Evolutionary conservation across 2,329 filamentous ascomycete species (phyloP).

Genomic region (Botrytis squamosa): DNA sequence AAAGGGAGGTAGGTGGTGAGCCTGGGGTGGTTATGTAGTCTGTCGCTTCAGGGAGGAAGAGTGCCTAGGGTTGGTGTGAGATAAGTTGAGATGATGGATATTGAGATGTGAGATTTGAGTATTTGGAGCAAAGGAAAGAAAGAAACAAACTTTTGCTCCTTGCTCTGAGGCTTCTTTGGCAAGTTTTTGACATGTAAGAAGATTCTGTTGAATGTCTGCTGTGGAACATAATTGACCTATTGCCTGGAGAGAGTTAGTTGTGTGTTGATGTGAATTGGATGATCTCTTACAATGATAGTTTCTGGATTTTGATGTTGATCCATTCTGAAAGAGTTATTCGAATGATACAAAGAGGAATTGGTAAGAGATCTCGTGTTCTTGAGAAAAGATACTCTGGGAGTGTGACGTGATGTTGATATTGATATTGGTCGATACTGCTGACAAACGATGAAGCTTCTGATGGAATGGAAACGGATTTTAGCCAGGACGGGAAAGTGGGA

Average conservation of each 20-base stretch:
- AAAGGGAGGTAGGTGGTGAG: constrained; percentile 64
- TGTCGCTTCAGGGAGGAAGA: constrained; percentile 85
- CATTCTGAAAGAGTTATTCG: background rate
- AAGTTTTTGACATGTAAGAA: constrained; percentile 72
- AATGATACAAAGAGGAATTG: background rate
- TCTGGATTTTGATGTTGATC: background rate
- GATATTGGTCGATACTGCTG: constrained; percentile 19
- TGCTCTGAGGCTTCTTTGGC: constrained; percentile 70
- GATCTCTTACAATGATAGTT: constrained; percentile 17
- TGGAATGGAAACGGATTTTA: constrained; percentile 31
- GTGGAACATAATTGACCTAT: constrained; percentile 90
- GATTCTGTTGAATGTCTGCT: constrained; percentile 70
- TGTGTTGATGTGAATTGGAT: background rate
- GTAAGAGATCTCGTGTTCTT: background rate
- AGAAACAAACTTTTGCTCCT: constrained; percentile 67
- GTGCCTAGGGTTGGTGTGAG: constrained; percentile 49
- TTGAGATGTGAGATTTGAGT: constrained; percentile 14
- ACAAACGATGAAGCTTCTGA: constrained; percentile 1
- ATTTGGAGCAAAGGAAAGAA: background rate
- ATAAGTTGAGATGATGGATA: background rate
- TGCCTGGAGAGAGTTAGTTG: constrained; percentile 53
- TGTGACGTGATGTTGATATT: background rate
- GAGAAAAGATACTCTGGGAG: background rate
- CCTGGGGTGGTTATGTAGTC: constrained; percentile 60
- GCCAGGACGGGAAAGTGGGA: constrained; percentile 27